A percentile compares a stretch with the other conserved stretches of the same genome.
phyloP scores from a whole-genome alignment of 202 grass and related monocot genomes.

The Cymbopogon flexuosus region DNA sequence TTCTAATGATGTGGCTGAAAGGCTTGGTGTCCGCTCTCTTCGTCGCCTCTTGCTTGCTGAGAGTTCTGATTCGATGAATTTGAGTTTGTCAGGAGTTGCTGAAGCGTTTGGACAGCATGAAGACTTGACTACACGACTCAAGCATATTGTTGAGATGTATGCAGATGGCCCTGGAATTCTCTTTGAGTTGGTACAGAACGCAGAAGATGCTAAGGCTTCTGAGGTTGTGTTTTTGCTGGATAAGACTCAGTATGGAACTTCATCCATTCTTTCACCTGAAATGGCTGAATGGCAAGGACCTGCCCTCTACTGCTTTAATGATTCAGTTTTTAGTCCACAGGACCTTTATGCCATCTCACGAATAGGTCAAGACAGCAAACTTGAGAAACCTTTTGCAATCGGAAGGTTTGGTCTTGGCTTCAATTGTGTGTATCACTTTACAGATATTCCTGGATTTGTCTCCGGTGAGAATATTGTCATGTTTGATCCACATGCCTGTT shows the following conservation, averaged over 20 bases:
- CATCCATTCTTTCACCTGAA: conserved; percentile 98
- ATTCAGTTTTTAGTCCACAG: conserved; percentile 92
- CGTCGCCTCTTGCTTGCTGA: conserved; percentile 89
- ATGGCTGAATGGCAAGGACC: conserved; percentile 99
- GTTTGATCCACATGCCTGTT: conserved; percentile 92
- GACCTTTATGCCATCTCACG: conserved; percentile 98
- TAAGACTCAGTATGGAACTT: conserved; percentile 93
- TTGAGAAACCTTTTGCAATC: conserved; percentile 95
- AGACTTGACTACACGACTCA: conserved; percentile 91
- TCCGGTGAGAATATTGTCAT: conserved; percentile 98
- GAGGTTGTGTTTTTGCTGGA: conserved; percentile 95
- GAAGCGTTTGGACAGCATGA: conserved; percentile 98
- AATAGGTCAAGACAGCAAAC: conserved; percentile 97
- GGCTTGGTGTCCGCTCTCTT: conserved; percentile 88
- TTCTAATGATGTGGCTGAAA: conserved; percentile 93
- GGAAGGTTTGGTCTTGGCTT: conserved; percentile 97
- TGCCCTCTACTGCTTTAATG: conserved; percentile 92
- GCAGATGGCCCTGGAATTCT: conserved; percentile 97
- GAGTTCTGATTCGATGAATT: conserved; percentile 97
- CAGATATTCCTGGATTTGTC: conserved; percentile 94
- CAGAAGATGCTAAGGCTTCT: conserved; percentile 95
- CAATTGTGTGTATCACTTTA: conserved; percentile 99
- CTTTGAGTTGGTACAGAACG: conserved; percentile 95
- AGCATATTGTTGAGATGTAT: conserved; percentile 99
- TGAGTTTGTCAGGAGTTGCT: conserved; percentile 94